phyloP scores from a whole-genome alignment of 352 stramenopile species.

The Phytophthora tubulina region DNA sequence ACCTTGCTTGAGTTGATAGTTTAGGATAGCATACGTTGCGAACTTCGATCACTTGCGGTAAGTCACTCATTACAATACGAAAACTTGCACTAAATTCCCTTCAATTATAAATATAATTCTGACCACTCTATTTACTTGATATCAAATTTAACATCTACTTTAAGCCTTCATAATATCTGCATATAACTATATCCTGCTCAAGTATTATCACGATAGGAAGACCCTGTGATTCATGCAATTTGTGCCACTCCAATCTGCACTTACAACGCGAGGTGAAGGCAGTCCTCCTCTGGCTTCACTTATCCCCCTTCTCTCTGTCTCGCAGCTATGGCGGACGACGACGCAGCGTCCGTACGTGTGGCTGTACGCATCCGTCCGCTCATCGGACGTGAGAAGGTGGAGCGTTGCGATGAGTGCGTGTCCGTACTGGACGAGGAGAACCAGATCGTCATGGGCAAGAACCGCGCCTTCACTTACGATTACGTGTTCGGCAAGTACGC shows the following conservation, averaged over 20 bases:
- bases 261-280: neutral
- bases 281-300: conserved; percentile 9
- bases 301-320: neutral
- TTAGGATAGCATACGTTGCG: too few species aligned
- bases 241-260: conserved; percentile 20
- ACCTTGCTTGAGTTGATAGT: too few species aligned
- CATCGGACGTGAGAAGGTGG: conserved; percentile 90
- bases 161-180: too few species aligned
- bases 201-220: too few species aligned
- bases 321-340: conserved; percentile 53
- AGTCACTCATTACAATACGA: too few species aligned
- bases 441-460: conserved; percentile 91
- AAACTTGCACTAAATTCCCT: too few species aligned
- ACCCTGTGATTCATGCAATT: conserved; percentile 6
- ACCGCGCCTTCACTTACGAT: conserved; percentile 92
- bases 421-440: conserved; percentile 84
- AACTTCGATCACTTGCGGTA: too few species aligned
- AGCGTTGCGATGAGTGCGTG: conserved; percentile 89
- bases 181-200: too few species aligned
- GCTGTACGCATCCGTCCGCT: conserved; percentile 88
- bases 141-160: too few species aligned
- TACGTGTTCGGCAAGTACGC: conserved; percentile 90
- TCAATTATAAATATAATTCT: too few species aligned
- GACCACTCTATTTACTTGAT: too few species aligned
- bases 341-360: conserved; percentile 77